phyloP scores from a whole-genome alignment of 148 eudicot species.

The Pouteria glomerata region DNA sequence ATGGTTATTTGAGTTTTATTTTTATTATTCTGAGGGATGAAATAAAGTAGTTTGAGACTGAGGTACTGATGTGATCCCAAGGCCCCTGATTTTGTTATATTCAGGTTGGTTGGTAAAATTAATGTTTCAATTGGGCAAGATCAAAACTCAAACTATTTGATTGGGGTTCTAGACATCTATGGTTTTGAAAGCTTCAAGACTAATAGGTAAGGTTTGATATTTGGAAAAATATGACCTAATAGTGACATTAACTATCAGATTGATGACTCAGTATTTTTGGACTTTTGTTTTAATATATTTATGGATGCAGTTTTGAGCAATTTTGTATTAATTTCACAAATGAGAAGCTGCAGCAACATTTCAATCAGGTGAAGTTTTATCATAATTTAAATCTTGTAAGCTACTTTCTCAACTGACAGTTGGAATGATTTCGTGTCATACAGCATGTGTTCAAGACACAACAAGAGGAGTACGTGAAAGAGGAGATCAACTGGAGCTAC shows the following conservation, averaged over 20 bases:
- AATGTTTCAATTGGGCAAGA: constrained; percentile 96
- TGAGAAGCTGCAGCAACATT: constrained; percentile 98
- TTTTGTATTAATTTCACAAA: constrained; percentile 96
- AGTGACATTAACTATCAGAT: neutral
- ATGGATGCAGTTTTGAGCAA: constrained; percentile 86
- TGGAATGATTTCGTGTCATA: constrained; percentile 25
- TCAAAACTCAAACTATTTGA: constrained; percentile 73
- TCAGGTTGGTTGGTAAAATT: constrained; percentile 92
- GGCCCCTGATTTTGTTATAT: constrained; percentile 13
- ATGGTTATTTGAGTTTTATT: neutral
- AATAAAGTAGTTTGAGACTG: neutral
- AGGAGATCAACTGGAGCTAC: constrained; percentile 94
- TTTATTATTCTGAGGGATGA: neutral
- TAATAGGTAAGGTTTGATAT: constrained; percentile 58
- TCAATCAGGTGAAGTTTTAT: constrained; percentile 70
- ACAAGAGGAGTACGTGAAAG: constrained; percentile 92
- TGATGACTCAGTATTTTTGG: constrained; percentile 8
- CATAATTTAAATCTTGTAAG: constrained; percentile 1
- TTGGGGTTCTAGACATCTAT: constrained; percentile 98
- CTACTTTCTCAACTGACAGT: neutral
- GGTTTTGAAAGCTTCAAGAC: constrained; percentile 96
- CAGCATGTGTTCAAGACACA: constrained; percentile 99
- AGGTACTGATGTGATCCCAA: constrained; percentile 11
- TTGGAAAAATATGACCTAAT: neutral
- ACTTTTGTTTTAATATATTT: constrained; percentile 2